Conservation (phyloP, 164 flowering plant species). For the Kingdonia uniflora region DNA sequence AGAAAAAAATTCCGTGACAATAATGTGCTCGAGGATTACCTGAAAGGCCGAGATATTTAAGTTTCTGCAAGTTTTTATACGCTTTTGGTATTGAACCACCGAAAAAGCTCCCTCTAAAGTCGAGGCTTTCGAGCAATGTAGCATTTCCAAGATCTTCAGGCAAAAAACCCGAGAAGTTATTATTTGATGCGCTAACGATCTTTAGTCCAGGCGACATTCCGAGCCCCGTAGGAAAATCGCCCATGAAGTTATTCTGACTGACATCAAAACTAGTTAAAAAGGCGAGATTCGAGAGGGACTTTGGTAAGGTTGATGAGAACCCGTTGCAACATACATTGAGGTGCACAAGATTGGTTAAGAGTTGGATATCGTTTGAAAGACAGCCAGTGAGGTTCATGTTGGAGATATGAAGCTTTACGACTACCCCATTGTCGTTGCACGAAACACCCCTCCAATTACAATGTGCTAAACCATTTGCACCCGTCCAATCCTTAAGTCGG, state of each 20-base stretch:
- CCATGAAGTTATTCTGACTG: slow-evolving; percentile 59
- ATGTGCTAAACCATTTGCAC: slow-evolving; percentile 15
- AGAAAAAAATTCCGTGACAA: too few relatives aligned
- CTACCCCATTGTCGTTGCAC: slow-evolving; percentile 49
- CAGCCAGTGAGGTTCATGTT: slow-evolving; percentile 65
- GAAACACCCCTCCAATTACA: slow-evolving; percentile 82
- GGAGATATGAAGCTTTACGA: slow-evolving; percentile 65
- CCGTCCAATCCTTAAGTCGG: slow-evolving; percentile 54
- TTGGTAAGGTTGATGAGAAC: slow-evolving; percentile 44
- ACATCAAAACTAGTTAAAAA: slow-evolving; percentile 43
- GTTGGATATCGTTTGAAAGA: slow-evolving; percentile 44
- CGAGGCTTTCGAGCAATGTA: slow-evolving; percentile 50
- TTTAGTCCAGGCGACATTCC: slow-evolving; percentile 26
- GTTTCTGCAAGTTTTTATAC: slow-evolving; percentile 44
- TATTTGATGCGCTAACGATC: slow-evolving; percentile 64
- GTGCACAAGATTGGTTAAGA: slow-evolving; percentile 27
- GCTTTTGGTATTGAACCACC: slow-evolving; percentile 53
- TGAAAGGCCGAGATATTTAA: slow-evolving; percentile 82
- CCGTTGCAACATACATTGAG: slow-evolving; percentile 65
- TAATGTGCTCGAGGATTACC: slow-evolving; percentile 21
- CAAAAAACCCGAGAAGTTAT: slow-evolving; percentile 60
- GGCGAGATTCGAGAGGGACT: slow-evolving; percentile 38
- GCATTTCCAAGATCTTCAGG: slow-evolving; percentile 73
- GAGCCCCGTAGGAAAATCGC: slow-evolving; percentile 44
- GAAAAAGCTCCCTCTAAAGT: slow-evolving; percentile 81